Percentiles rank a stretch among this genome's conserved stretches.
Evolutionary conservation across 1,284 basidiomycete species (phyloP).

Genomic region (Ustilago xerochloae): DNA sequence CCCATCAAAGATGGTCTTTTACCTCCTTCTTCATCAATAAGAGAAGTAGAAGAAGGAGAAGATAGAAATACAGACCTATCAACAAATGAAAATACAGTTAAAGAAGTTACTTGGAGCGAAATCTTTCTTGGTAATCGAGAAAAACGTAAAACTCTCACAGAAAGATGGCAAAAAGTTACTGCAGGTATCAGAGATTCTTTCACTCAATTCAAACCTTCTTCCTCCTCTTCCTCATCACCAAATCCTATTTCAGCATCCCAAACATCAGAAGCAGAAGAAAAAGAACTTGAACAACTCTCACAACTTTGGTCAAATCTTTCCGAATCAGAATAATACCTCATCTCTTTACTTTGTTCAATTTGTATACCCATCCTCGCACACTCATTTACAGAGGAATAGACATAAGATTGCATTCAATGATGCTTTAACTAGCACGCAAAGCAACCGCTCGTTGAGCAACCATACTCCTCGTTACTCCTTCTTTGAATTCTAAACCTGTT

Average conservation of each 20-base stretch:
- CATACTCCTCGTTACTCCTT: constrained; percentile 23
- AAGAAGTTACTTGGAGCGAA: constrained; percentile 35
- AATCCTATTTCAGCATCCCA: neutral
- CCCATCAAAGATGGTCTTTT: neutral
- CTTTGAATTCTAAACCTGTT: constrained; percentile 80
- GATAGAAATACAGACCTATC: constrained; percentile 1
- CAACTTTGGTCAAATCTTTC: constrained; percentile 21
- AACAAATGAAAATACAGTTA: too few relatives aligned
- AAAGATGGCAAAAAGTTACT: constrained; percentile 27
- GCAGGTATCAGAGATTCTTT: constrained; percentile 27
- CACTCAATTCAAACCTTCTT: neutral
- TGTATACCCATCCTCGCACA: constrained; percentile 4
- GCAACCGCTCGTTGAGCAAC: constrained; percentile 64
- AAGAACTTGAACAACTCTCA: constrained; percentile 22
- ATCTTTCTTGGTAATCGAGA: constrained; percentile 38
- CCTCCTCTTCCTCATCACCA: neutral
- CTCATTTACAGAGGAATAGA: neutral
- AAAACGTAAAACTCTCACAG: constrained; percentile 8
- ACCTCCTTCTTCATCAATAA: neutral
- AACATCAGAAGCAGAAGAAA: constrained; percentile 1
- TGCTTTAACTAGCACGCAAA: constrained; percentile 49
- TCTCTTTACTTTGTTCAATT: neutral
- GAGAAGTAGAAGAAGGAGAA: neutral
- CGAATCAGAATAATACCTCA: neutral
- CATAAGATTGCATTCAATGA: neutral